phyloP scores from a whole-genome alignment of 202 grass and related monocot species.

The Panicum virgatum region DNA sequence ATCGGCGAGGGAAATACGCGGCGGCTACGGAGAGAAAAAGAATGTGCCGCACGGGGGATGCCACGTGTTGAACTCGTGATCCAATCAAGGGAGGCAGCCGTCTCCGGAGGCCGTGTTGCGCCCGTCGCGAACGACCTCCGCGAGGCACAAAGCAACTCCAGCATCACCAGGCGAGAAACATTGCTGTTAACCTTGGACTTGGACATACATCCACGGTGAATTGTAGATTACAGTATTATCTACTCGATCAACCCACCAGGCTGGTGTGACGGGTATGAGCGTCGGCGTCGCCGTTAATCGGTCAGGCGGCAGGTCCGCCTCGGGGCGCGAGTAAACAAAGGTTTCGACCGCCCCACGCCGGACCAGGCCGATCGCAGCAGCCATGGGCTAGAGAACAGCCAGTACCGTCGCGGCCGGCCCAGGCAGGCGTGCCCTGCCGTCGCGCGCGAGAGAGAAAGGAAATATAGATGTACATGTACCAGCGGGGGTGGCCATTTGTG shows the following conservation, averaged over 20 bases:
- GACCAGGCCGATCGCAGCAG: slow-evolving; percentile 6
- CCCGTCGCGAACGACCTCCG: too few species aligned
- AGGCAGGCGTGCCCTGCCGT: background rate
- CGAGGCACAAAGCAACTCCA: too few species aligned
- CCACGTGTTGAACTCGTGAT: background rate
- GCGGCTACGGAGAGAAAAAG: background rate
- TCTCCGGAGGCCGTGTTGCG: too few species aligned
- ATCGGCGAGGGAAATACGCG: background rate
- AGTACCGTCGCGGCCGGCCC: background rate
- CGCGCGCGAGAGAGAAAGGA: background rate
- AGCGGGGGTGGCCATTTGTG: background rate
- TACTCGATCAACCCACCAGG: background rate
- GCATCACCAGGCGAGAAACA: background rate
- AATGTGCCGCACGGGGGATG: background rate
- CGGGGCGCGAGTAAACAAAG: background rate
- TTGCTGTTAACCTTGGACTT: too few species aligned
- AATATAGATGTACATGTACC: too few species aligned
- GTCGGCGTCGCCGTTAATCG: too few species aligned
- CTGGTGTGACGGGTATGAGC: background rate
- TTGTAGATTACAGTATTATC: background rate
- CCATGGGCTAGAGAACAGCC: slow-evolving; percentile 27
- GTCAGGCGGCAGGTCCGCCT: background rate
- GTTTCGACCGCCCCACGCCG: background rate
- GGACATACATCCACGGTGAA: background rate
- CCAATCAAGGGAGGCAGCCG: background rate